Base-by-base conservation (phyloP, 208 protist genomes). In the Leishmania tropica region DNA sequence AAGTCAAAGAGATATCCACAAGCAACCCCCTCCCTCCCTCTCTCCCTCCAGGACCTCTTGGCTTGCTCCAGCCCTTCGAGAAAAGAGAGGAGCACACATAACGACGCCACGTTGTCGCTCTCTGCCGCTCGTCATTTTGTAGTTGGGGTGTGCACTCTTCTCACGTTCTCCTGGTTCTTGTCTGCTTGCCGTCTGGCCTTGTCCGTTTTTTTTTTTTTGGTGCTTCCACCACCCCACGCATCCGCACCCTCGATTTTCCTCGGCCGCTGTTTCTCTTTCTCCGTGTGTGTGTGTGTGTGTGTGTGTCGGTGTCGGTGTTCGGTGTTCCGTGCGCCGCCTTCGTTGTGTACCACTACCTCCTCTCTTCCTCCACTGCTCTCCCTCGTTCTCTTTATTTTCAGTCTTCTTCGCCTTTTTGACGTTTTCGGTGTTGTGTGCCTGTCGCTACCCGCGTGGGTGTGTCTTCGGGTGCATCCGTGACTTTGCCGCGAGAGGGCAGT, bases 341-440 rank as follows among this genome's bases (percentile, higher is more conserved):
- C 19, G 15, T 37, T 58, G 35, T 78, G 75, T 78, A 58, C 13
- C 37, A 78, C 35, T 64, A 67, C 60, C 71, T 35, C 62, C 73
- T 74, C 31, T 80, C 81, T 47, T 60, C 17, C 65, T 53, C 54
- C 37, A 35, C 62, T 68, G 62, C 62, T 13, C 62, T 28, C 24
- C 54, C 62, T 42, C 62, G 62, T 40, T 68, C 11, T 37, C 31
- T 68, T 31, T 40, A 40, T 37, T 68, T 11, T 21, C 51, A 21
- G 51, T 21, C 15, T 42, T 68, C 62, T 40, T 68, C 3, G 5
- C 15, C 4, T 68, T 42, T 40, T 35, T 62, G 56, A 62, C 6
- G 56, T 31, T 68, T 40, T 68, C 31, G 28, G 31, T 68, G 31
- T 82, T 84, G 11, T 60, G 79, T 79, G 35, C 45, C 76, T 42